These are phyloP conservation scores for Naganishia randhawae DNA, from an alignment of 768 basidiomycete genomes.

Conservation along the genomic window DNA sequence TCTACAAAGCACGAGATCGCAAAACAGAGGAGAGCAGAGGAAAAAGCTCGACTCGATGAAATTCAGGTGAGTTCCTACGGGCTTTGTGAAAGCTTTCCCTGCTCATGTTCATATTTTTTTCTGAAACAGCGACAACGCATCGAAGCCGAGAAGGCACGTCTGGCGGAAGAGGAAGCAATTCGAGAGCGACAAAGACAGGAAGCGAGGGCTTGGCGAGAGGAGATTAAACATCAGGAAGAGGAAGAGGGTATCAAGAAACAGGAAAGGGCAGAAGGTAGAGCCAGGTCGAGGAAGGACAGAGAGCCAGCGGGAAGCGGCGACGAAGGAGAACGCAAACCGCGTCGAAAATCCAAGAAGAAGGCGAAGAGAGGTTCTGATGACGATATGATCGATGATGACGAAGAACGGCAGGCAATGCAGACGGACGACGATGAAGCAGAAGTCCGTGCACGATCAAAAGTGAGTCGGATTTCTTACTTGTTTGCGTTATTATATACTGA, in stretches of 20 bases:
- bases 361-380: conserved; percentile 46
- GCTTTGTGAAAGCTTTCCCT: neutral
- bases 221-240: conserved; percentile 51
- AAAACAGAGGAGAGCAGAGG: conserved; percentile 61
- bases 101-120: neutral
- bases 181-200: conserved; percentile 25
- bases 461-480: conserved; percentile 4
- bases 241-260: conserved; percentile 27
- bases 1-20: conserved; percentile 26
- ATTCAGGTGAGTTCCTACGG: conserved; percentile 15
- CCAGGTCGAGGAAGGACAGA: conserved; percentile 24
- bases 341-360: conserved; percentile 29
- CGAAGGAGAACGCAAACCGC: conserved; percentile 35
- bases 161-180: conserved; percentile 62
- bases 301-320: conserved; percentile 29
- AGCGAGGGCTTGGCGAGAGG: conserved; percentile 63
- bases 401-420: conserved; percentile 23
- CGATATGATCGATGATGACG: conserved; percentile 60
- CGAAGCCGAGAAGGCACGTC: conserved; percentile 39
- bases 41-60: conserved; percentile 64
- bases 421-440: conserved; percentile 29
- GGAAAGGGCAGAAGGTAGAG: conserved; percentile 19
- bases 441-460: conserved; percentile 25
- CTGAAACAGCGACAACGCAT: conserved; percentile 39
- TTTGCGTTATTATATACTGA: conserved; percentile 28